Conservation (phyloP, 768 basidiomycete genomes). For the Rhizopogon roseolus region DNA sequence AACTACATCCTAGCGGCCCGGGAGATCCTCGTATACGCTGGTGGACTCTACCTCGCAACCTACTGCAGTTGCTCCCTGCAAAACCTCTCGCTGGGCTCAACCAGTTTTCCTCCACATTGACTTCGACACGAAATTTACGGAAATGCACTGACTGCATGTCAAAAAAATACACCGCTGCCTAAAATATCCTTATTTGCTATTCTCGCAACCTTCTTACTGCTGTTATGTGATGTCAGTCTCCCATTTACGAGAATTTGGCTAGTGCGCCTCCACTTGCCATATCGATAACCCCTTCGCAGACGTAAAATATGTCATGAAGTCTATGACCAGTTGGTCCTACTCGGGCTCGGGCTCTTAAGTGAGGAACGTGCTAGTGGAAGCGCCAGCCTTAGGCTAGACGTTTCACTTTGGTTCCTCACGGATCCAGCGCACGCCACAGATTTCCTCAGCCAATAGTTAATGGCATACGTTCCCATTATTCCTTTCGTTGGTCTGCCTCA, state of each 20-base stretch:
- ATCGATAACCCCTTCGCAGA: neutral
- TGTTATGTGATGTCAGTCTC: neutral
- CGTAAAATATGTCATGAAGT: neutral
- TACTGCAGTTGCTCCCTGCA: too few relatives aligned
- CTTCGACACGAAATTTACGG: neutral
- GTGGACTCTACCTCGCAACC: too few relatives aligned
- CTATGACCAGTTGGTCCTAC: too few relatives aligned
- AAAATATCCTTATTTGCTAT: neutral
- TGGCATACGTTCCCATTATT: neutral
- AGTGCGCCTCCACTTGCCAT: neutral
- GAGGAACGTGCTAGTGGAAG: neutral
- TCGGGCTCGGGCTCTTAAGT: neutral
- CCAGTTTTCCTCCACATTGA: neutral
- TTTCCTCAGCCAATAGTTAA: neutral
- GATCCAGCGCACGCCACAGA: neutral
- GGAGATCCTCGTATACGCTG: too few relatives aligned
- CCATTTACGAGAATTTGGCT: neutral
- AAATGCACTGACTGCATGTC: too few relatives aligned
- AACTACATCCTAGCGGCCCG: neutral
- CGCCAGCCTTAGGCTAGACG: too few relatives aligned
- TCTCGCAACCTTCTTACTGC: neutral
- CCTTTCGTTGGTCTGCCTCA: neutral
- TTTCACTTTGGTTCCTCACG: too few relatives aligned
- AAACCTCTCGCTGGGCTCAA: neutral
- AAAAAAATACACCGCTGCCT: neutral